Evolutionary conservation across 148 eudicot species (phyloP), one percentile per base, ranked within the genome.

Genomic region (Vaccinium vitisidaea): DNA sequence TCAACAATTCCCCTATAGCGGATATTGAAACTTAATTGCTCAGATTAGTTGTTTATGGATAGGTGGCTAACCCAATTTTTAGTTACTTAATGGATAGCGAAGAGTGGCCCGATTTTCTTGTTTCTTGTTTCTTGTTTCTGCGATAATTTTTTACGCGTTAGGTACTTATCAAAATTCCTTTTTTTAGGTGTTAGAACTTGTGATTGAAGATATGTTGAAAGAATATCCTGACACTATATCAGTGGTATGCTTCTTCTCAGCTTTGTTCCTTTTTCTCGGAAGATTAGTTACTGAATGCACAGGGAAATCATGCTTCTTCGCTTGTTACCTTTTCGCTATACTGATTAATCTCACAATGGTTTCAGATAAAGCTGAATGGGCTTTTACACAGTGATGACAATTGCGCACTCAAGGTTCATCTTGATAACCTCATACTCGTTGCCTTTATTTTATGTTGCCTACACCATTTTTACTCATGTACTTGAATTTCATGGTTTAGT

Each of bases 381-480:
- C 98, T 94, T 85, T 83, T 96, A 89, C 98, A 96, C 84, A 87
- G 90, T 81, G 98, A 96, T 30, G 97, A 95, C 90, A 93, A 94
- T 46, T 93, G 98, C 61, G 98, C 98, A n/a, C 83, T 96, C 69
- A 96, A 95, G 99, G 99, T 96, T 74, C 52, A 75, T 53, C 87
- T 16, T 52, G 36, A 50, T 55, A 18, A 5, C 83, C 55, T 84
- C 43, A 4, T 67, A 54, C 8, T 69, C 80, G 50, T 79, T 79
- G 39, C 67, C 21, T 9, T 73, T 39, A 32, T 56, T 80, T 56
- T 1, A n/a, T 19, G 52, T 80, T 80, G 19, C 49, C 19, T 80
- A 21, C 36, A 32, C 36, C 2, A 2, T 36, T 8, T 19, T 52
- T 23, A 23, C 18, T 12, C 36, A 50, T 49, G 16, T n/a, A 19